phyloP scores from a whole-genome alignment of 129 eudicot genomes.

The Centaurea solstitialis region DNA sequence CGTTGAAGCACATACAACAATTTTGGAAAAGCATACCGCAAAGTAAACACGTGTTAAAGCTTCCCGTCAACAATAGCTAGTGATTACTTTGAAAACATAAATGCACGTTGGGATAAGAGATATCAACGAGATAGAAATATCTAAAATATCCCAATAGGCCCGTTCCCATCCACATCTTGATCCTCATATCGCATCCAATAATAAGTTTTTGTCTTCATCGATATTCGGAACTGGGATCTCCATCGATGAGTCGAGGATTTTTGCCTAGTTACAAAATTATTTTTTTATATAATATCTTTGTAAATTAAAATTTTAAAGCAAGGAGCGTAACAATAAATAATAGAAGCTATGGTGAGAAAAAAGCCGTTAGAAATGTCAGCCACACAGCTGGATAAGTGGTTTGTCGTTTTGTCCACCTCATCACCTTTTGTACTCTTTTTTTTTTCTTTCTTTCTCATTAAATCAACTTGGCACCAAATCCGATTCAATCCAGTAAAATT shows the following conservation, averaged over 20 bases:
- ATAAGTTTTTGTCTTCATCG: neutral
- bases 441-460: too few relatives aligned
- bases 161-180: too few relatives aligned
- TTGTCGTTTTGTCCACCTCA: constrained; percentile 14
- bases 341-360: neutral
- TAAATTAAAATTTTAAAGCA: neutral
- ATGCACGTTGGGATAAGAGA: neutral
- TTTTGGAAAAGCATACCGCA: neutral
- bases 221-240: neutral
- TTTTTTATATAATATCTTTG: too few relatives aligned
- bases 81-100: neutral
- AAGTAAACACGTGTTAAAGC: neutral
- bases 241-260: neutral
- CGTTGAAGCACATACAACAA: neutral
- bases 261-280: neutral
- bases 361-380: neutral
- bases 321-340: too few relatives aligned
- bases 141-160: neutral
- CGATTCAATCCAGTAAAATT: neutral
- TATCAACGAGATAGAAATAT: too few relatives aligned
- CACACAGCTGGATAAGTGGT: neutral
- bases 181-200: neutral
- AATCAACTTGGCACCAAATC: constrained; percentile 6
- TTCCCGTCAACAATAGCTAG: neutral
- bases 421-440: neutral